Evolutionary conservation across 78 protist genomes (phyloP), one percentile per base, ranked within the genome.

Genomic region (Dictyostelium citrinum): DNA sequence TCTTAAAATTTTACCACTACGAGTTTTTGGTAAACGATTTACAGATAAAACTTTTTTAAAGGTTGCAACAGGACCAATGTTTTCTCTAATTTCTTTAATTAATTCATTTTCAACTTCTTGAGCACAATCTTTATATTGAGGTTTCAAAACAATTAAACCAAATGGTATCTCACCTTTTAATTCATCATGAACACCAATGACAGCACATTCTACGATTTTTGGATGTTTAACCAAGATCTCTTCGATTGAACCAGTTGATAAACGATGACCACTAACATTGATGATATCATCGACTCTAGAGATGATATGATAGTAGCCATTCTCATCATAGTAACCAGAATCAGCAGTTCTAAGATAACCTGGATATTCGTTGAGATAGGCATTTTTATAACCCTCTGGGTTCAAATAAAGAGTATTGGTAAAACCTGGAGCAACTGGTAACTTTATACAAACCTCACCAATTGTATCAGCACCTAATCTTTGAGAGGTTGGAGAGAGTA

Each of bases 231-330:
- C 31, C 14, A 78, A 46, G 20, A 78, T 29, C 2, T 90, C 97
- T 37, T 97, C 99, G 22, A 98, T 83, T 37, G 45, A 70, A 17
- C 96, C 95, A 8, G 98, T 95, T 14, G 97, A 90, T 17, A 98
- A 72, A 22, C 98, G 84, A 43, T 97, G 98, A 16, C 97, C 99
- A 16, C 97, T 96, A 29, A 95, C 97, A 71, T 98, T 98, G 95
- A 98, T 97, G 29, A 97, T 82, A 60, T 98, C 99, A 31, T 98
- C 99, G 3, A 96, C 96, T 17, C 99, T 80, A 17, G 96, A 49
- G 91, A 96, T 86, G 12, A 98, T 70, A 67, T 33, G 46, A 20
- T 90, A 58, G 60, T 95, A 95, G 11, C 96, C 97, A 2, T 96
- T 95, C 1, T 78, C 81, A 20, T 80, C 94, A 6, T 33, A 3